Evolutionary conservation across 768 basidiomycete genomes (phyloP).

Genomic region (Xerocomellus intermedius): DNA sequence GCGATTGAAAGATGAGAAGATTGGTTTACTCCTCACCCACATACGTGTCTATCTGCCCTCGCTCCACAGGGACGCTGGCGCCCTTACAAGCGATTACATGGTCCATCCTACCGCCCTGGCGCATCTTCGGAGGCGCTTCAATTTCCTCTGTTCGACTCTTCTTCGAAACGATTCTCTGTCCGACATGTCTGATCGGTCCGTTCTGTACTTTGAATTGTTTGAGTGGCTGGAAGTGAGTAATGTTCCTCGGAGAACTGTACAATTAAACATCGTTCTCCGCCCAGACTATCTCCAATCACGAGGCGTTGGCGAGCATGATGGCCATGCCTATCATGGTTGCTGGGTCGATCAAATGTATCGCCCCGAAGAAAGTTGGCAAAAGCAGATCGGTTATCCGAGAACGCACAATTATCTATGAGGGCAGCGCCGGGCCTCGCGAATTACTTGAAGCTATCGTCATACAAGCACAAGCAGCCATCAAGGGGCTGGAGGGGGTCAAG

Average conservation of each 20-base stretch:
- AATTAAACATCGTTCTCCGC: conserved; percentile 4
- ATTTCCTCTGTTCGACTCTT: conserved; percentile 80
- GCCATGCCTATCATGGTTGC: conserved; percentile 96
- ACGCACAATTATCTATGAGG: conserved; percentile 85
- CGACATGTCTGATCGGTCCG: conserved; percentile 87
- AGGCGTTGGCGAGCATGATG: conserved; percentile 92
- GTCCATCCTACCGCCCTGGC: conserved; percentile 91
- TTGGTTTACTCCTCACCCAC: conserved; percentile 62
- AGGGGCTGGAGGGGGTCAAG: conserved; percentile 73
- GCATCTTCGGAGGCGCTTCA: conserved; percentile 89
- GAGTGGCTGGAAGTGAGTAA: conserved; percentile 83
- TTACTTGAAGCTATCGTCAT: conserved; percentile 88
- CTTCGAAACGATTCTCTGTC: conserved; percentile 89
- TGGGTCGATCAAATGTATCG: conserved; percentile 61
- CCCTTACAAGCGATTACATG: conserved; percentile 83
- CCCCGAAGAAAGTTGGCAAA: conserved; percentile 50
- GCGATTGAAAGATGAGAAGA: conserved; percentile 66
- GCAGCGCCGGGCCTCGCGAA: conserved; percentile 87
- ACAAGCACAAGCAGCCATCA: conserved; percentile 89
- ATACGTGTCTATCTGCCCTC: conserved; percentile 87
- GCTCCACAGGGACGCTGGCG: conserved; percentile 70
- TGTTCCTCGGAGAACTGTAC: not conserved
- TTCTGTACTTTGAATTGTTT: conserved; percentile 85
- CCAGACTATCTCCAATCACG: conserved; percentile 90
- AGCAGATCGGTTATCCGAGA: conserved; percentile 62